Base-by-base conservation (phyloP, 192 early-diverging fungal species). In the Chytriomyces sp. region DNA sequence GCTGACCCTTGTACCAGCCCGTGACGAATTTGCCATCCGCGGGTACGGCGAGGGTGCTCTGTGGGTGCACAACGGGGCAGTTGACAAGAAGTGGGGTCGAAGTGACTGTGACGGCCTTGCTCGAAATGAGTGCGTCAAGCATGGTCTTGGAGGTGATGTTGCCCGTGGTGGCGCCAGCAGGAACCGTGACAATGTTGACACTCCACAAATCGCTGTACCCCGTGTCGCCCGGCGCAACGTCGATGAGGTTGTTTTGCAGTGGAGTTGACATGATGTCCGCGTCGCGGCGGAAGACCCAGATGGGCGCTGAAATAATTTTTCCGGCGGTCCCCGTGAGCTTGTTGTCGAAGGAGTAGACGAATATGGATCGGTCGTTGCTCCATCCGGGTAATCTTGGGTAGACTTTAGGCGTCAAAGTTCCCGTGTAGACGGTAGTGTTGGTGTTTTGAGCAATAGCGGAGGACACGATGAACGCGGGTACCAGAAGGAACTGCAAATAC, bases 51-150 rank as follows among this genome's bases (percentile, higher is more conserved):
- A 67, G 40, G 22, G 64, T 67, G 22, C 44, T 56, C 44, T 67
- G 49, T 67, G 49, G 64, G 57, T 67, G 37, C 30, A 52, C 64
- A 49, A 67, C 64, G 32, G 64, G 64, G 40, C 64, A 67, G 64
- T 67, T 67, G 32, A 67, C 64, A 14, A 67, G 39, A 30, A 67
- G 5, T 14, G 22, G 22, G 49, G 64, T 36, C 22, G 49, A 67
- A 30, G 64, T 14, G 10, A 67, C 14, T 32, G 37, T 67, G 22
- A 36, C 64, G 30, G 49, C 32, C 7, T 36, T 36, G 5, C 44
- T 56, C 4, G 10, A 22, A 8, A 67, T 36, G 7, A 67, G 26
- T 8, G 64, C n/a, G 36, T 52, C 12, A 8, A 67, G 53, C 25
- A 56, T 19, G 28, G 25, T 32, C 26, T 33, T 58, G 64, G 38